Evolutionary conservation across 176 grass and related monocot species (phyloP), one percentile per base, ranked within the genome.

Genomic region (Oropetium thomaeum): DNA sequence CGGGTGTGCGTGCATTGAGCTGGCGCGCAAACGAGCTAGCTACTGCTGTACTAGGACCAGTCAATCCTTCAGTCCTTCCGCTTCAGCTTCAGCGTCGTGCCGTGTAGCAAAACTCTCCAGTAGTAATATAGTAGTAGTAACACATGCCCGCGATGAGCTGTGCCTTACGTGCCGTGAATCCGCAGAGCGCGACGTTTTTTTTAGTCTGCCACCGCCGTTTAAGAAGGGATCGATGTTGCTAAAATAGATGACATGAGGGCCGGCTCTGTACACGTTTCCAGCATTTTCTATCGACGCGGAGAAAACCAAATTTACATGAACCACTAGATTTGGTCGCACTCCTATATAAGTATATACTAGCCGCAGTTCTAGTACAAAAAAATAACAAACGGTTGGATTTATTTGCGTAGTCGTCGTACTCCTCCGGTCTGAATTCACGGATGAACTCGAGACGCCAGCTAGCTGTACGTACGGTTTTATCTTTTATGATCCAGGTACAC

Each of bases 151-250:
- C 20, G 44, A 54, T 19, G 53, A 57, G 53, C 53, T 57, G 53
- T 27, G 53, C 53, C 23, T 57, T 70, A 70, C 67, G 67, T 48
- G 42, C 67, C 64, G 27, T 69, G 66, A 47, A 69, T 48, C 41
- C 28, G 22, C 22, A 9, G 52, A 20, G 7, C 13, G 25, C 65
- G 25, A 45, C 65, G 8, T 5, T 68, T 44, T 28, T 68, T 40
- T 63, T 44, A 44, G 10, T 10, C 14, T 5, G 14, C 7, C 66
- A 47, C 17, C 67, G 31, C 67, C 29, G 29, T 70, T 51, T 31
- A 10, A 33, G 22, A 14, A 67, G 1, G 64, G 14, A 8, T 14
- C 20, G 12, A 20, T 52, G 17, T 3, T 34, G 2, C 67, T 22
- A 20, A 48, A 70, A 13, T 55, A 10, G 52, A 25, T 26, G 52